Base-by-base conservation (phyloP, 768 basidiomycete genomes). In the Paxillus ammoniavirescens region DNA sequence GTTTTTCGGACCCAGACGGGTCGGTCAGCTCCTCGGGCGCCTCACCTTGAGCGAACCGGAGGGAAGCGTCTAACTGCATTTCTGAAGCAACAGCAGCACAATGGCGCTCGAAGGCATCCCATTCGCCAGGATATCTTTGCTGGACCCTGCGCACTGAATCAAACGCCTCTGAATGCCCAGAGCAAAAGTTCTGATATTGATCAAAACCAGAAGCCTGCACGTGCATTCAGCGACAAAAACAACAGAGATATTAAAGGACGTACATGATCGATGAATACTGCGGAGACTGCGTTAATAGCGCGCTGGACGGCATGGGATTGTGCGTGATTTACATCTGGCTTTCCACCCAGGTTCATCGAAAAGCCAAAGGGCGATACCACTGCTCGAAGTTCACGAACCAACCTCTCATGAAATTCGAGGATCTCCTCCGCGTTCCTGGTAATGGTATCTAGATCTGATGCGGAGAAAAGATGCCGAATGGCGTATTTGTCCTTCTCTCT, bases 121-220 rank as follows among this genome's bases (percentile, higher is more conserved):
- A 95, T 65, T 95, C 92, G 0, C 75, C 54, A 2, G 84, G 77
- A 57, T 83, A 77, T 49, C 83, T 83, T 35, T 81, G 75, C 37
- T 83, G 81, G 17, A 85, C 77, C 47, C 79, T 81, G 54, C 87
- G 83, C 0, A 96, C 75, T 21, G 92, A 67, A 56, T 89, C 83
- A 52, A 89, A 75, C 0, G 93, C 94, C 60, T 90, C 87, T 47
- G 83, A 81, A 64, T 98, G 95, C 0, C 86, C 86, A 0, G 91
- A 82, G 65, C 96, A 98, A 64, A 93, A 98, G 12, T 79, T 72
- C 66, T 93, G 83, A 72, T 99, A 99, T 2, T 83, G 77, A 52
- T 81, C 77, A 59, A 96, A 96, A 36, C 77, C 73, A 14, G 84
- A 75, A 23, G 86, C 87, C 93, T 96, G 59, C 31, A 23, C 36